phyloP scores from a whole-genome alignment of 1,284 basidiomycete genomes.

The Ceratorhiza oryzae-sativae region DNA sequence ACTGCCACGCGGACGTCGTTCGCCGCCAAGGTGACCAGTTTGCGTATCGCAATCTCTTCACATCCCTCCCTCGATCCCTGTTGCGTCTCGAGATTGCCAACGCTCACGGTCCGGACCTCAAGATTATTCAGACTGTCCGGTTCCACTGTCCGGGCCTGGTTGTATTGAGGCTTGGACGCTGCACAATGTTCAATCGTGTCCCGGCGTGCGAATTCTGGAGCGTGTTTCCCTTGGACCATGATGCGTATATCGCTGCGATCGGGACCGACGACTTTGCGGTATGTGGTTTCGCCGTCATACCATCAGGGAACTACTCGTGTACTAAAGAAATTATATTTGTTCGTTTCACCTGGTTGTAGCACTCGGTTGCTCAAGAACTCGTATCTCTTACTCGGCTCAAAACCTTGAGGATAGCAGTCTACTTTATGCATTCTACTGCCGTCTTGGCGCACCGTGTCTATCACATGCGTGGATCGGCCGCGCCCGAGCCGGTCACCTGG shows the following conservation, averaged over 20 bases:
- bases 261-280: conserved; percentile 35
- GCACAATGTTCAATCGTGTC: conserved; percentile 29
- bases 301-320: too few relatives aligned
- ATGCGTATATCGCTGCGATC: conserved; percentile 28
- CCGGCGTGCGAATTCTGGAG: conserved; percentile 22
- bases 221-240: conserved; percentile 28
- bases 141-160: conserved; percentile 3
- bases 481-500: conserved; percentile 4
- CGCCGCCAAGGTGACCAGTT: conserved; percentile 16
- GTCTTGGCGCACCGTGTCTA: conserved; percentile 26
- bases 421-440: conserved; percentile 17
- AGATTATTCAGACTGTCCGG: conserved; percentile 20
- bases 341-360: not conserved
- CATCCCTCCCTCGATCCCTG: not conserved
- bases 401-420: conserved; percentile 19
- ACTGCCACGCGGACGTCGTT: conserved; percentile 15
- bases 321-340: not conserved
- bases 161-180: conserved; percentile 12
- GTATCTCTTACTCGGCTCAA: not conserved
- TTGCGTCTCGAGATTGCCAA: conserved; percentile 17
- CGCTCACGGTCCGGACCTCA: conserved; percentile 35
- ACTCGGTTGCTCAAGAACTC: conserved; percentile 28
- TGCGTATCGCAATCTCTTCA: conserved; percentile 33
- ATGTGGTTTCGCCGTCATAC: conserved; percentile 16
- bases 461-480: not conserved